Percentiles rank a stretch among this genome's conserved stretches.
Evolutionary conservation across 192 early-diverging fungal species (phyloP).

Genomic region (Rhizophlyctis rosea): DNA sequence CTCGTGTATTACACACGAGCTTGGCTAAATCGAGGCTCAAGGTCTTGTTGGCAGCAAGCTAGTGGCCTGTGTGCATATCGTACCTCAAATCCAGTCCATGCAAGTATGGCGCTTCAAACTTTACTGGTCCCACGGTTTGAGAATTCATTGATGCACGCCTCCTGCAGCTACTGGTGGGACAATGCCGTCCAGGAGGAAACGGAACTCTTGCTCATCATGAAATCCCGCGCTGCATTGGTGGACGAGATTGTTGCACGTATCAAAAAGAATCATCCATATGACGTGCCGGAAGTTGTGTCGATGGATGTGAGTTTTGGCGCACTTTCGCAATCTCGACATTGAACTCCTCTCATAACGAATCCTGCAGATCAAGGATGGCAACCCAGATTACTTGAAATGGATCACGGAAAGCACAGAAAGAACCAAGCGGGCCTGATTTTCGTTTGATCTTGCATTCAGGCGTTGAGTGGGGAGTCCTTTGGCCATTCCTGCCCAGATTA

Average conservation of each 20-base stretch:
- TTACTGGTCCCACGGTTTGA: no score
- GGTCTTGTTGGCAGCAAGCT: constrained; percentile 8
- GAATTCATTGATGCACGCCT: no score
- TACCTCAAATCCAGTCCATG: background rate
- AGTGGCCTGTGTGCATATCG: constrained; percentile 4
- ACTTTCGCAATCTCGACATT: background rate
- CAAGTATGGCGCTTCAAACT: background rate
- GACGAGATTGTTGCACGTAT: background rate
- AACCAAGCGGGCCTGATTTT: no score
- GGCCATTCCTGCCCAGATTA: no score
- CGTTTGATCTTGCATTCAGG: no score
- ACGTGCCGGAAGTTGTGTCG: background rate
- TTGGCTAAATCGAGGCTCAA: no score
- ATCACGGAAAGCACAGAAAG: background rate
- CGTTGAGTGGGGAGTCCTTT: no score
- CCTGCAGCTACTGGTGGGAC: constrained; percentile 6
- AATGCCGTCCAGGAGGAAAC: background rate
- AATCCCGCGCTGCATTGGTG: background rate
- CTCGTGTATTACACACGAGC: no score
- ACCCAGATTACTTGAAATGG: background rate
- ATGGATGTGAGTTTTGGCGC: background rate
- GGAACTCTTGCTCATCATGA: constrained; percentile 2
- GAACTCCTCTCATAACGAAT: background rate
- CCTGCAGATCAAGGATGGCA: constrained; percentile 5
- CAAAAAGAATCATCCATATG: constrained; percentile 4